A percentile compares a stretch with the other conserved stretches of the same genome.
These are phyloP conservation scores for Austroboletus olivaceoglutinosus DNA, from an alignment of 1,284 basidiomycete species.

Conservation along the genomic window DNA sequence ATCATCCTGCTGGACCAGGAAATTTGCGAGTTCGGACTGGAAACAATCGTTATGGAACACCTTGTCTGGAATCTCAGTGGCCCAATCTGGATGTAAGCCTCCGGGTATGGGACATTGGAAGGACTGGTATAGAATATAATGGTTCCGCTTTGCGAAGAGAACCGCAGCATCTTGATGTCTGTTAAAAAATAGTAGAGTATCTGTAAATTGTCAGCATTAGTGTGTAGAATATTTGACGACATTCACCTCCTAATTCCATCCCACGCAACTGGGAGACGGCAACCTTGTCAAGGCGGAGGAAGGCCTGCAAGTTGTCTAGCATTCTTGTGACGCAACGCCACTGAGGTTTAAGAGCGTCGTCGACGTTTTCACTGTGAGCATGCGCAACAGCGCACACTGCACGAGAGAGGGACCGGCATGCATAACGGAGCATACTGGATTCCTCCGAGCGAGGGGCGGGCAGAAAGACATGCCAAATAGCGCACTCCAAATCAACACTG, in stretches of 20 bases:
- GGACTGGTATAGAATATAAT: background rate
- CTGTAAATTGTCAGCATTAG: background rate
- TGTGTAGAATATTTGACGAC: background rate
- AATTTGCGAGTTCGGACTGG: background rate
- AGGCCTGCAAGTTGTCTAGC: background rate
- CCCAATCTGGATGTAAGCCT: background rate
- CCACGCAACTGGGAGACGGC: background rate
- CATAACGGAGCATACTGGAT: background rate
- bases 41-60: background rate
- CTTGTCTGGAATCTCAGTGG: background rate
- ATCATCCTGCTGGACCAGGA: background rate
- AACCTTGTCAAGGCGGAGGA: background rate
- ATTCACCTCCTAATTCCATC: background rate
- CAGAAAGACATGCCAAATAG: background rate
- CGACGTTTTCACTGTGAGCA: background rate
- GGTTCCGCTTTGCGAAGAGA: background rate
- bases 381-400: background rate
- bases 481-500: background rate
- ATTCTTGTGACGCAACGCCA: background rate
- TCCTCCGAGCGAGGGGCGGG: background rate
- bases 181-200: background rate
- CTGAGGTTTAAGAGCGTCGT: background rate
- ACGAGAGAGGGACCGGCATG: background rate
- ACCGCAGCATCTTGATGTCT: background rate
- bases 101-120: background rate